These are phyloP conservation scores for Purshia tridentata DNA, from an alignment of 306 rosid genomes.

Conservation along the genomic window DNA sequence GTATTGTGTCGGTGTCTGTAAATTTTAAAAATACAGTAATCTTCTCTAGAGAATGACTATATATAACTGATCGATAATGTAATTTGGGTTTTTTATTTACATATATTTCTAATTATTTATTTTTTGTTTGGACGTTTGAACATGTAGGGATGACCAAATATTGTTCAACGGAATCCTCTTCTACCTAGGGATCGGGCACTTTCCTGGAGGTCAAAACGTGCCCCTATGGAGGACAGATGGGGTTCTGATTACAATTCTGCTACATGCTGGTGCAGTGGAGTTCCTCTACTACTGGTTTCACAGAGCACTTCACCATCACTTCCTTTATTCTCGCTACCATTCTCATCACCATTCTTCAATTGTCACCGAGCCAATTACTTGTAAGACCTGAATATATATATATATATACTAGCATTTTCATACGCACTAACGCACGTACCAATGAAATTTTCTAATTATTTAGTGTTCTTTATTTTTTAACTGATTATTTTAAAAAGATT, in stretches of 20 bases:
- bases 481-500: too few relatives aligned
- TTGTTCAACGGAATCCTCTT: slow-evolving; percentile 23
- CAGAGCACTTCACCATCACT: slow-evolving; percentile 55
- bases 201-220: not conserved
- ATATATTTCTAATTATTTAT: not conserved
- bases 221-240: slow-evolving; percentile 41
- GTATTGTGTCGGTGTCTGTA: too few relatives aligned
- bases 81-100: too few relatives aligned
- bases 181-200: not conserved
- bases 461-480: too few relatives aligned
- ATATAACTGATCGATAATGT: too few relatives aligned
- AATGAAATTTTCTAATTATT: too few relatives aligned
- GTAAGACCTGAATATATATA: too few relatives aligned
- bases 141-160: slow-evolving; percentile 51
- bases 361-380: slow-evolving; percentile 51
- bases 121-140: not conserved
- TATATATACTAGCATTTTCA: too few relatives aligned
- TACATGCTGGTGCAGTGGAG: slow-evolving; percentile 45
- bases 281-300: slow-evolving; percentile 53
- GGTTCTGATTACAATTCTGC: slow-evolving; percentile 19
- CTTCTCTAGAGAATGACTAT: too few relatives aligned
- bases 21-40: too few relatives aligned
- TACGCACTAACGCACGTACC: too few relatives aligned
- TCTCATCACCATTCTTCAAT: slow-evolving; percentile 58
- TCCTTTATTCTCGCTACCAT: slow-evolving; percentile 49